Conservation (phyloP, 306 rosid species). For the Medicago arabica region DNA sequence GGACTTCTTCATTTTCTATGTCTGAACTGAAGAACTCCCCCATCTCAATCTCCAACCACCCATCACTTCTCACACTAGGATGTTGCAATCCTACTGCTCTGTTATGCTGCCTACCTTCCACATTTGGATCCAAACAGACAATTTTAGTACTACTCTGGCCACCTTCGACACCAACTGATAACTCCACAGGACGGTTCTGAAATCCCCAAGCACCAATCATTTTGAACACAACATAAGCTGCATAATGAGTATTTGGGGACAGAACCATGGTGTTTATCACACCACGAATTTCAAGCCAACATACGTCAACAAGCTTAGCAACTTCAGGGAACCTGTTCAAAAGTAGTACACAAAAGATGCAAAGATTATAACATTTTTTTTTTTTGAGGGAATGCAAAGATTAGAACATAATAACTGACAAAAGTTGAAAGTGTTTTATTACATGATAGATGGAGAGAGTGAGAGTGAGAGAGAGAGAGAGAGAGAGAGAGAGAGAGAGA, state of each 20-base stretch:
- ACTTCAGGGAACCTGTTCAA: constrained; percentile 22
- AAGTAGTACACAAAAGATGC: neutral
- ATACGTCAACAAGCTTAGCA: constrained; percentile 59
- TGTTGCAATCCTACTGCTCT: neutral
- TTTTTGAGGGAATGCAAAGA: too few relatives aligned
- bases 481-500: too few relatives aligned
- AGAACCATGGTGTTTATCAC: constrained; percentile 47
- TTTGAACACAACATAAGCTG: constrained; percentile 68
- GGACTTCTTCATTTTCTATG: constrained; percentile 49
- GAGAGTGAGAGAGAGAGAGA: neutral
- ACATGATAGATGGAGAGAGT: neutral
- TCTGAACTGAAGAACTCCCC: constrained; percentile 65
- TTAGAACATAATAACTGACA: neutral
- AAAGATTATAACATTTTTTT: neutral
- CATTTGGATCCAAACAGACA: constrained; percentile 35
- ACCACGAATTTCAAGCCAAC: constrained; percentile 77
- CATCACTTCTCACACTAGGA: constrained; percentile 57
- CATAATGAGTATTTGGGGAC: constrained; percentile 60
- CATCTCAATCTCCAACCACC: constrained; percentile 74
- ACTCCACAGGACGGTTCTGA: constrained; percentile 47
- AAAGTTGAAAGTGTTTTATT: neutral
- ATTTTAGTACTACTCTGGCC: constrained; percentile 19
- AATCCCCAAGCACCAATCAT: constrained; percentile 42
- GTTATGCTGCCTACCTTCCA: neutral
- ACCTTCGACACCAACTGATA: constrained; percentile 39